phyloP scores from a whole-genome alignment of 2,329 filamentous ascomycete species.

The Colletotrichum kahawae region DNA sequence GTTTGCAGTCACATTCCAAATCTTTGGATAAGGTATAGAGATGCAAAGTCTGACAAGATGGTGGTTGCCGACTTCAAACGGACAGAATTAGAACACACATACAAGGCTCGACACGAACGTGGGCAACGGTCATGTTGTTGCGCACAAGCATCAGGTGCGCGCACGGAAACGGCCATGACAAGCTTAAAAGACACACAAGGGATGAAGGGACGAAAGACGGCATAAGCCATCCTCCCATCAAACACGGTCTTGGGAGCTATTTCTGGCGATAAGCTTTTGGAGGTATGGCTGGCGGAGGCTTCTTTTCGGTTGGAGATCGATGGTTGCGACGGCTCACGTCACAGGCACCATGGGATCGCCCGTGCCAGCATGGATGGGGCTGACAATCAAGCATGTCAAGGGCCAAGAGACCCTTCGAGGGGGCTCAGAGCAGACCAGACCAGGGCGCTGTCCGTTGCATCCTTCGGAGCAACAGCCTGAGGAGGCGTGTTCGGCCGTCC shows the following conservation, averaged over 20 bases:
- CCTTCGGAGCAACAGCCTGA: constrained; percentile 12
- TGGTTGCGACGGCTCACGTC: constrained; percentile 22
- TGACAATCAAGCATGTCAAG: background rate
- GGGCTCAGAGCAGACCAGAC: background rate
- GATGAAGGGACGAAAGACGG: constrained; percentile 1
- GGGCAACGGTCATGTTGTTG: background rate
- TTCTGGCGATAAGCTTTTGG: constrained; percentile 20
- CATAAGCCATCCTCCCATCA: background rate
- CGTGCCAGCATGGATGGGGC: constrained; percentile 12
- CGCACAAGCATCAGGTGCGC: constrained; percentile 1
- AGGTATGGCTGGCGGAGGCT: background rate
- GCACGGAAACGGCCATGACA: constrained; percentile 11
- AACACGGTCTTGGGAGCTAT: constrained; percentile 3
- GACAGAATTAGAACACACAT: constrained; percentile 8
- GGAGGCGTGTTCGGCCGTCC: background rate
- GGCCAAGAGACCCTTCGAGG: background rate
- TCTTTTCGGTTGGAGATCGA: constrained; percentile 6
- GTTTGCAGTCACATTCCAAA: background rate
- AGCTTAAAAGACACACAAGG: constrained; percentile 17
- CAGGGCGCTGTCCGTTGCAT: background rate
- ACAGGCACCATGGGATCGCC: constrained; percentile 14
- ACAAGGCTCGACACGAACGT: background rate
- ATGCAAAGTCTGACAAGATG: background rate
- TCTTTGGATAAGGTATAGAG: background rate
- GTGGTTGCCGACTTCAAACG: constrained; percentile 14